Evolutionary conservation across 148 eudicot genomes (phyloP), one percentile per base, ranked within the genome.

Genomic region (Chenopodium formosanum): DNA sequence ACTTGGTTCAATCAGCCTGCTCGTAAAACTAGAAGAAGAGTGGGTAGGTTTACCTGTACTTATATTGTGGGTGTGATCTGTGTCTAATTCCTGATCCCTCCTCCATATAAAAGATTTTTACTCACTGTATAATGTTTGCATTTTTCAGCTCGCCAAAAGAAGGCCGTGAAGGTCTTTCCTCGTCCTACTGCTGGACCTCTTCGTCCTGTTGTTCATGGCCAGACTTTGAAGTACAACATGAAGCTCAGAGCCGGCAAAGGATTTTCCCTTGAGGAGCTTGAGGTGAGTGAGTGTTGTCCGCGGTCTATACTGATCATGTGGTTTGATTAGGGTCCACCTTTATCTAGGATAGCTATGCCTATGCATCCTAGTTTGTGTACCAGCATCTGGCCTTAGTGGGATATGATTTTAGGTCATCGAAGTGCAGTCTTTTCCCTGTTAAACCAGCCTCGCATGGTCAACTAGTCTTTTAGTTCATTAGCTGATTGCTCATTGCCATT

Each of bases 1-100:
- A 87, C 92, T 17, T 92, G 89, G 91, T 89, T 92, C 83, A 89
- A 89, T 72, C 92, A 91, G 82, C 95, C 93, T 13, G 92, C 95
- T 19, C 90, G 90, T 81, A 92, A 87, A 68, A 83, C 88, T 83
- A 82, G 89, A 52, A 89, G 91, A 86, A 70, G 89, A 80, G 64
- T 80, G 74, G 89, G 95, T 90, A 84, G 67, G 91, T 85, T 78
- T 27, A 16, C 75, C 29, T 65, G 53, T 25, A 72, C 23, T 29
- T 7, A 27, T 27, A 27, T 27, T 46, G 91, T 91, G 20, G 80
- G 82, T n/a, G 16, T 16, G n/a, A 27, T 63, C 27, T 73, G 23
- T 46, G 16, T 7, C 58, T 2, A 3, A 12, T 73, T 19, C 58
- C 9, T 56, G 22, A 8, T 12, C 0, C 22, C 62, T 6, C 16